A percentile compares a stretch with the other conserved stretches of the same genome.
phyloP scores from a whole-genome alignment of 2,329 filamentous ascomycete genomes.

The Cyphellophora attinorum region DNA sequence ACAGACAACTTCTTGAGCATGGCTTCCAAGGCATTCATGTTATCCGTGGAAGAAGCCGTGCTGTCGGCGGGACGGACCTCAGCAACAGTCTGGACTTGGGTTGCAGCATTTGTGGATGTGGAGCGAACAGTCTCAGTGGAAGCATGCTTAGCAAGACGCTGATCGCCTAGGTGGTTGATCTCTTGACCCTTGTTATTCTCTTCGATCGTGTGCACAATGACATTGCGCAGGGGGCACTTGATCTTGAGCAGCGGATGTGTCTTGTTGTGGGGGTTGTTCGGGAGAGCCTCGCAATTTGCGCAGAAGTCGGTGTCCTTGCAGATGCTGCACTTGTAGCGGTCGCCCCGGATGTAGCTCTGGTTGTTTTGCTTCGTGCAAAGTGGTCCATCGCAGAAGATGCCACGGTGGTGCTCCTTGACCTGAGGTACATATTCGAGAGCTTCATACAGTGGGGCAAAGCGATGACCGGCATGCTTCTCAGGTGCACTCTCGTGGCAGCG shows the following conservation, averaged over 20 bases:
- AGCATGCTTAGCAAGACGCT: slow-evolving; percentile 33
- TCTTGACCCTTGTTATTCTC: slow-evolving; percentile 61
- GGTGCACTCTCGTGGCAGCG: slow-evolving; percentile 60
- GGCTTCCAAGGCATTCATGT: slow-evolving; percentile 33
- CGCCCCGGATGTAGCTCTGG: slow-evolving; percentile 61
- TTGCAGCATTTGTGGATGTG: slow-evolving; percentile 42
- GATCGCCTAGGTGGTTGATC: slow-evolving; percentile 66
- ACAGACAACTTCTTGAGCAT: no score
- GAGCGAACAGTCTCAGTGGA: slow-evolving; percentile 42
- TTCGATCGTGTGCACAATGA: slow-evolving; percentile 74
- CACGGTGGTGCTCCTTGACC: slow-evolving; percentile 52
- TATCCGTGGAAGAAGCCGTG: slow-evolving; percentile 1
- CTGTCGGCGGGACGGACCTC: slow-evolving; percentile 56
- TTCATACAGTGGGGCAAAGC: slow-evolving; percentile 81
- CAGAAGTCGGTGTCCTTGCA: slow-evolving; percentile 95
- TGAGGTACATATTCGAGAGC: slow-evolving; percentile 33
- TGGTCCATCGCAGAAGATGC: slow-evolving; percentile 91
- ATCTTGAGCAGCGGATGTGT: slow-evolving; percentile 98
- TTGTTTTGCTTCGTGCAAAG: slow-evolving; percentile 57
- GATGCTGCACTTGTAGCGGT: slow-evolving; percentile 93
- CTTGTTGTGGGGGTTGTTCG: slow-evolving; percentile 75
- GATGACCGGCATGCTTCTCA: slow-evolving; percentile 68
- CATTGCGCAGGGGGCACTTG: slow-evolving; percentile 81
- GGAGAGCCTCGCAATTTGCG: slow-evolving; percentile 81
- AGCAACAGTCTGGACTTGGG: slow-evolving; percentile 62